Evolutionary conservation across 495 filamentous ascomycete genomes (phyloP).

Genomic region (Hyaloscypha bicolor): DNA sequence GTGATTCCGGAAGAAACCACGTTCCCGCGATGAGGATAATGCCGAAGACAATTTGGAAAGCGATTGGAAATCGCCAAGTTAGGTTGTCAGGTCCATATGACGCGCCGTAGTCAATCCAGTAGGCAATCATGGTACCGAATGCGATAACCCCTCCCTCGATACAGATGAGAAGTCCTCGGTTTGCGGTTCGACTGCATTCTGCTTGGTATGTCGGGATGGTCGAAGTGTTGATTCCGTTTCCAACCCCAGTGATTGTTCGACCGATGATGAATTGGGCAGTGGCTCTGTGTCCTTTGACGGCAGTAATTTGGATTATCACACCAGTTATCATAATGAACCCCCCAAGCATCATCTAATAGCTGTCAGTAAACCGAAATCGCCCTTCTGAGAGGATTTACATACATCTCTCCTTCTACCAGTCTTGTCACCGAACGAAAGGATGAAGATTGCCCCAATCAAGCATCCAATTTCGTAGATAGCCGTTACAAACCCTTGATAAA

Average conservation of each 20-base stretch:
- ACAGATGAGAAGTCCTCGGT: slow-evolving; percentile 81
- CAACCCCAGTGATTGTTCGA: slow-evolving; percentile 71
- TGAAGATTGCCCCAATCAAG: slow-evolving; percentile 71
- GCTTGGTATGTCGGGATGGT: slow-evolving; percentile 84
- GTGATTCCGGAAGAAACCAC: slow-evolving; percentile 73
- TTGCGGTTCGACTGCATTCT: slow-evolving; percentile 72
- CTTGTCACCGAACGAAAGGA: slow-evolving; percentile 66
- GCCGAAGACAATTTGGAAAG: slow-evolving; percentile 78
- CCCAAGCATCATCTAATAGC: slow-evolving; percentile 56
- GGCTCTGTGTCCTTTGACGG: slow-evolving; percentile 43
- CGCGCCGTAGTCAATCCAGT: slow-evolving; percentile 83
- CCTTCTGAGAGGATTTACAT: slow-evolving; percentile 13
- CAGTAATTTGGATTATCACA: slow-evolving; percentile 67
- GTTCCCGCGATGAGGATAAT: slow-evolving; percentile 65
- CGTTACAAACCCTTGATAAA: slow-evolving; percentile 80
- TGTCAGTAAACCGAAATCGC: slow-evolving; percentile 9
- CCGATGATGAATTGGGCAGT: slow-evolving; percentile 75
- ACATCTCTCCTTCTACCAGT: slow-evolving; percentile 63
- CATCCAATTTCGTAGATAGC: slow-evolving; percentile 86
- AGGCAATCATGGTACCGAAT: slow-evolving; percentile 76
- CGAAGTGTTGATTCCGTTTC: slow-evolving; percentile 77
- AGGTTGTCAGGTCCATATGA: slow-evolving; percentile 66
- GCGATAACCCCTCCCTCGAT: slow-evolving; percentile 82
- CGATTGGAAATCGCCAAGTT: slow-evolving; percentile 81
- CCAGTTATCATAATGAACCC: slow-evolving; percentile 73